phyloP scores from a whole-genome alignment of 257 asterid species.

The Petunia secreta region DNA sequence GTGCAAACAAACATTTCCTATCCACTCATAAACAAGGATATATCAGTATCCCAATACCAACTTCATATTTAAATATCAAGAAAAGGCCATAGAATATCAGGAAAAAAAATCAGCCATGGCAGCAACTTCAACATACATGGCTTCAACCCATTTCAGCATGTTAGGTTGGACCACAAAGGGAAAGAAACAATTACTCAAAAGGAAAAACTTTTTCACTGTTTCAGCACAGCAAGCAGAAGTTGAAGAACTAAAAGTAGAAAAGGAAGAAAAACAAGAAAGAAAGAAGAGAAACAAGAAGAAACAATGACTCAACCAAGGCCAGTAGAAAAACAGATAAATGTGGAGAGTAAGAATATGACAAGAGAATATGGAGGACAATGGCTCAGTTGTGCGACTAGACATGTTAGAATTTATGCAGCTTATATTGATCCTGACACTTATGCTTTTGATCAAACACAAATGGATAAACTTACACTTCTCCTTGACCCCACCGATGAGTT shows the following conservation, averaged over 20 bases:
- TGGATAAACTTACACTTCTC: slow-evolving; percentile 81
- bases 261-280: slow-evolving; percentile 24
- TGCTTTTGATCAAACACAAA: slow-evolving; percentile 80
- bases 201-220: slow-evolving; percentile 38
- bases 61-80: not conserved
- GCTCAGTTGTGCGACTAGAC: slow-evolving; percentile 86
- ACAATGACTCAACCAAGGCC: slow-evolving; percentile 50
- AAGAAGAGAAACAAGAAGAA: not conserved
- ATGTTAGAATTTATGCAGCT: slow-evolving; percentile 79
- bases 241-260: slow-evolving; percentile 35
- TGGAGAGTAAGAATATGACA: slow-evolving; percentile 70
- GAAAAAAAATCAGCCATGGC: slow-evolving; percentile 49
- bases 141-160: slow-evolving; percentile 60
- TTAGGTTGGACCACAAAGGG: slow-evolving; percentile 40
- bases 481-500: slow-evolving; percentile 92
- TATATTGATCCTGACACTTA: slow-evolving; percentile 83
- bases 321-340: slow-evolving; percentile 61
- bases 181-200: slow-evolving; percentile 36
- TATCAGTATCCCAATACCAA: slow-evolving; percentile 1
- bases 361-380: slow-evolving; percentile 83
- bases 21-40: slow-evolving; percentile 22
- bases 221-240: slow-evolving; percentile 60
- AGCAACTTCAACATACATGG: slow-evolving; percentile 60
- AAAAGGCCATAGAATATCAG: not conserved
- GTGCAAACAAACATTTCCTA: not conserved